phyloP scores from a whole-genome alignment of 2,329 filamentous ascomycete species.

The Cladophialophora exuberans region DNA sequence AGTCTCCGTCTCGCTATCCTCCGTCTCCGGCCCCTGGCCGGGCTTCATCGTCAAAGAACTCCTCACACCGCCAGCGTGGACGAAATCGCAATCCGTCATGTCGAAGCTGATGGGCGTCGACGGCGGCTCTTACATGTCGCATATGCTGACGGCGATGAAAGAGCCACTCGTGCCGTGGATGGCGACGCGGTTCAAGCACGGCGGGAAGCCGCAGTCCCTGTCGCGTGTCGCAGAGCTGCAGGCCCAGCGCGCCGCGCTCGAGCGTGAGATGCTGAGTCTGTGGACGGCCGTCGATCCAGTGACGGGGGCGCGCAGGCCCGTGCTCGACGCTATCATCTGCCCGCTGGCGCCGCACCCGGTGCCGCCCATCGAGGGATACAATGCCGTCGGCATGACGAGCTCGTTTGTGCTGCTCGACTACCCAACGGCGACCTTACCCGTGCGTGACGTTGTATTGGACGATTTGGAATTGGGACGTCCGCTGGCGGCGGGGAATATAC shows the following conservation, averaged over 20 bases:
- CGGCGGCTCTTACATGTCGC: constrained; percentile 59
- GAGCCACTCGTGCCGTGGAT: constrained; percentile 66
- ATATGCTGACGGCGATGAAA: constrained; percentile 57
- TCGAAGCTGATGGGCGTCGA: constrained; percentile 63
- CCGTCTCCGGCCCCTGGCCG: constrained; percentile 20
- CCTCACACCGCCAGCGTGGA: constrained; percentile 55
- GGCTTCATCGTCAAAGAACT: constrained; percentile 62
- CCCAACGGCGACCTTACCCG: constrained; percentile 60
- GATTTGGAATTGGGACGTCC: constrained; percentile 57
- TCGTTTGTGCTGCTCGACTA: constrained; percentile 66
- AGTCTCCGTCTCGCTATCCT: constrained; percentile 39
- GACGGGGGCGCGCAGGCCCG: constrained; percentile 41
- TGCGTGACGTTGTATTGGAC: constrained; percentile 51
- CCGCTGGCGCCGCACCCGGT: constrained; percentile 68
- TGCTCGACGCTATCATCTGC: constrained; percentile 65
- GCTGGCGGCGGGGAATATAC: constrained; percentile 41
- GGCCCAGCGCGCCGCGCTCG: constrained; percentile 54
- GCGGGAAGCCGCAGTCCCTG: constrained; percentile 52
- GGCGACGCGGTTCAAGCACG: constrained; percentile 53
- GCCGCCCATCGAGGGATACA: constrained; percentile 64
- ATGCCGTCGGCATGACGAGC: constrained; percentile 64
- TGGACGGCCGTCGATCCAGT: constrained; percentile 51
- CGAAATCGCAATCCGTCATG: constrained; percentile 59
- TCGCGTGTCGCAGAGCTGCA: constrained; percentile 57
- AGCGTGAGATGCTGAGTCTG: constrained; percentile 58